Evolutionary conservation across 768 basidiomycete genomes (phyloP), one percentile per base, ranked within the genome.

Genomic region (Cyclocybe cylindracea): DNA sequence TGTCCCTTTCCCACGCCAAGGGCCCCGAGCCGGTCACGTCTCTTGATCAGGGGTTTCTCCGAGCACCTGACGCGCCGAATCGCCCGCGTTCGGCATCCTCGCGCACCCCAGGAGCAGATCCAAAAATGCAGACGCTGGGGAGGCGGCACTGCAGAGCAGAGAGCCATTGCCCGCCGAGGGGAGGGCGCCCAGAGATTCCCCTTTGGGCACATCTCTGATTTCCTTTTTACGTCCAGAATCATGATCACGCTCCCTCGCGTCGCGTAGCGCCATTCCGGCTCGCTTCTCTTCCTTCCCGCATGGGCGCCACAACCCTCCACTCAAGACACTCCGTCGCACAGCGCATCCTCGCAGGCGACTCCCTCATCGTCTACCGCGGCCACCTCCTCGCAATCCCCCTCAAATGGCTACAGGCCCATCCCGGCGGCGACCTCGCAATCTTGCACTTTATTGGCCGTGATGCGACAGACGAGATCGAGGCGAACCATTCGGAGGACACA

Each of bases 381-480:
- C 72, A 77, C 50, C 79, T 87, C 59, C 79, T 87, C 45, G 78
- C 78, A 42, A 82, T 93, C 10, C 83, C 92, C 5, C 69, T 75
- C 9, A 66, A 75, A 10, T 98, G 94, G 94, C 83, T 94, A n/a
- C 70, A 79, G 4, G 75, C 81, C 4, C 96, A 98, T 65, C 97
- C 97, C 0, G 97, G 97, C 39, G 94, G 96, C 36, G 68, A 82
- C 4, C 86, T 98, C 44, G 80, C 94, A 10, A 83, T 99, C 51
- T 84, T 96, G 19, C 97, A 99, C 71, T 98, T 94, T 61, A 85
- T 98, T 38, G 97, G 96, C 3, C 81, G 96, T 49, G 95, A 99
- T 65, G 95, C 96, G 0, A 83, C 91, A 0, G 90, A 96, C 72
- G 97, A 99, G 68, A 90, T 98, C 33, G 83, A 91, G 55, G 96